Evolutionary conservation across 495 filamentous ascomycete genomes (phyloP), one percentile per base, ranked within the genome.

Genomic region (Pyrenopolyporus hunteri): DNA sequence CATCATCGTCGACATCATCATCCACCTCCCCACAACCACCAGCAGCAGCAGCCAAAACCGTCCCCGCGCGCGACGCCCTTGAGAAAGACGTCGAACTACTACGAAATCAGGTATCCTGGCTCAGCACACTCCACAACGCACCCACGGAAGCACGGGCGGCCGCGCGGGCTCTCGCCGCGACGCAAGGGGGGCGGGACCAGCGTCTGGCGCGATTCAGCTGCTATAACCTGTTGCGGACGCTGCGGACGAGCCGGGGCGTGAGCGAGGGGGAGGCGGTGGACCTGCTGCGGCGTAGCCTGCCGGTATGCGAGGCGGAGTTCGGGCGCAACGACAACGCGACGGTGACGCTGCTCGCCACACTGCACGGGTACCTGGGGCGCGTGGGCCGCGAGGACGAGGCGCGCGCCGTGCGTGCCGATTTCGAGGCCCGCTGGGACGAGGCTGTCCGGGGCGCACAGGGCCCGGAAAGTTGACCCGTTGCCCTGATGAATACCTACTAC

Each of bases 401-500:
- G 5, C 53, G 23, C 0, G 13, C 10, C 14, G 48, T 59, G 9
- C n/a, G 23, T 9, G 22, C 6, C 1, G 60, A 64, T 11, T 64
- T 64, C 25, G 60, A 64, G 47, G 31, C 26, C 2, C 16, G 60
- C 2, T 64, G 60, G 60, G 22, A 58, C 6, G 60, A 64, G 29
- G 53, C 48, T 7, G 33, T 52, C 13, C 42, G 25, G 3, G 52
- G 47, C 1, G 26, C 51, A 16, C 10, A 7, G 13, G 17, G 23
- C 7, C 8, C 22, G 14, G 31, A 52, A 1, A 31, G 25, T 17
- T 64, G 60, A 64, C 53, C 60, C 33, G 53, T 10, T 17, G 59
- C 59, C 59, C 59, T 63, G 39, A 63, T 63, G 59, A 63, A 63
- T 63, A 51, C 52, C 45, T 63, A 63, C 59, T 63, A 51, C 59